A percentile compares a stretch with the other conserved stretches of the same genome.
These are phyloP conservation scores for Yarrowia galli DNA, from an alignment of 1,139 yeast genomes.

Conservation along the genomic window DNA sequence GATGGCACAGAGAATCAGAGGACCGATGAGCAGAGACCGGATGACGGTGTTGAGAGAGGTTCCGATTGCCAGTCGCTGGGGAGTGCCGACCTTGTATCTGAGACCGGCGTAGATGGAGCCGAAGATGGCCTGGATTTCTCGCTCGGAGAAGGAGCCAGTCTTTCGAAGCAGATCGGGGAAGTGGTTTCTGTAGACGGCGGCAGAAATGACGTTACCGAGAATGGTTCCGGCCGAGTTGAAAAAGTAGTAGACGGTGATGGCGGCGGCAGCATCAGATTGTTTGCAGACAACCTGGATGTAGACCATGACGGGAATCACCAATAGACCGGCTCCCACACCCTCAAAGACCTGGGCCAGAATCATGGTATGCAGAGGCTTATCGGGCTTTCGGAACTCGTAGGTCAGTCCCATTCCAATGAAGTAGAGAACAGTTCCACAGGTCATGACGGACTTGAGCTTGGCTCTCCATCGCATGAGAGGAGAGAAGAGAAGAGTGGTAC, in stretches of 20 bases:
- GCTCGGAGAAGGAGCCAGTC: neutral
- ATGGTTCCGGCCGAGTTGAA: slow-evolving; percentile 23
- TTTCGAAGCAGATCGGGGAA: neutral
- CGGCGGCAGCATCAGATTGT: slow-evolving; percentile 25
- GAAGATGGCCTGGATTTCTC: slow-evolving; percentile 5
- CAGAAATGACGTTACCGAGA: slow-evolving; percentile 32
- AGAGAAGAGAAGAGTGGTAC: slow-evolving; percentile 14
- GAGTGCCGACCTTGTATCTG: slow-evolving; percentile 37
- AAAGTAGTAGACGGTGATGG: slow-evolving; percentile 27
- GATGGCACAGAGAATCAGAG: slow-evolving; percentile 40
- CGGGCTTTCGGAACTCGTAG: slow-evolving; percentile 31
- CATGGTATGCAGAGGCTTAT: slow-evolving; percentile 13
- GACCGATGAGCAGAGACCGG: slow-evolving; percentile 41
- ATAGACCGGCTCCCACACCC: slow-evolving; percentile 22
- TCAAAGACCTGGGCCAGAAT: slow-evolving; percentile 28
- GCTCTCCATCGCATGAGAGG: slow-evolving; percentile 34
- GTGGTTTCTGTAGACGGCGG: slow-evolving; percentile 29
- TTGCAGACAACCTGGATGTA: slow-evolving; percentile 23
- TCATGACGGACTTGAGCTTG: slow-evolving; percentile 19
- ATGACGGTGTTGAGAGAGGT: slow-evolving; percentile 41
- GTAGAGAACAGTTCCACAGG: slow-evolving; percentile 23
- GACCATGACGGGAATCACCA: slow-evolving; percentile 20
- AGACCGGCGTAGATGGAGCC: slow-evolving; percentile 9
- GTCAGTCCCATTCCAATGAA: slow-evolving; percentile 29
- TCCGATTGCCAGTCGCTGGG: slow-evolving; percentile 40